Evolutionary conservation across 306 rosid genomes (phyloP).

Genomic region (Gastrolobium bilobum): DNA sequence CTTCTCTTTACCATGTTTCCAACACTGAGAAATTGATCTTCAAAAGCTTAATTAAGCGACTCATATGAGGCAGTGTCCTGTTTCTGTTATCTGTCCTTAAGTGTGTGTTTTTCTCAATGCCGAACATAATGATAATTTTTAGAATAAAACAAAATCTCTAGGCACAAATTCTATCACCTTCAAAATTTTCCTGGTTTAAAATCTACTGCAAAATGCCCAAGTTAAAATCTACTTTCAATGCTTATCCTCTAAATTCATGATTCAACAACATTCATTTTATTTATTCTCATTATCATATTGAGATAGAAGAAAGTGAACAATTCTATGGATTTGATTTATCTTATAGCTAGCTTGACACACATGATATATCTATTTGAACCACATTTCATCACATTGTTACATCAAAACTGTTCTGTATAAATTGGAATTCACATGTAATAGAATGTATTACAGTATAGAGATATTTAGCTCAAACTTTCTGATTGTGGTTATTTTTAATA

Average conservation of each 20-base stretch:
- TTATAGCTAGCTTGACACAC: no score
- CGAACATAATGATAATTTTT: constrained; percentile 5
- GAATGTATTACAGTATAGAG: no score
- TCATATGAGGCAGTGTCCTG: constrained; percentile 53
- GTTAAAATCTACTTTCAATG: constrained; percentile 4
- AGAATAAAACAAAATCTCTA: neutral
- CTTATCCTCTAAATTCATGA: neutral
- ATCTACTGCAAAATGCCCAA: neutral
- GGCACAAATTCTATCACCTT: constrained; percentile 11
- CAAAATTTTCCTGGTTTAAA: no score
- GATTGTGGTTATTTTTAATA: no score
- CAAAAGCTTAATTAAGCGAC: constrained; percentile 38
- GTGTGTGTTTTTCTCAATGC: constrained; percentile 38
- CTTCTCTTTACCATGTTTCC: constrained; percentile 51
- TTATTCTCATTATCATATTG: neutral
- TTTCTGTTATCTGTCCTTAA: constrained; percentile 37
- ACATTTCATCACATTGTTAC: no score
- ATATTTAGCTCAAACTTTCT: no score
- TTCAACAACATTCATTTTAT: neutral
- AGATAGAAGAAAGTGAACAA: neutral
- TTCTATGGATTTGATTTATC: neutral
- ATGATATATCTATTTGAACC: no score
- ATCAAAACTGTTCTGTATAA: no score
- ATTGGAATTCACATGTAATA: no score
- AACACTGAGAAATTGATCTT: constrained; percentile 48